Base-by-base conservation (phyloP, 2,329 filamentous ascomycete species). In the Ceratocystis lukuohia region DNA sequence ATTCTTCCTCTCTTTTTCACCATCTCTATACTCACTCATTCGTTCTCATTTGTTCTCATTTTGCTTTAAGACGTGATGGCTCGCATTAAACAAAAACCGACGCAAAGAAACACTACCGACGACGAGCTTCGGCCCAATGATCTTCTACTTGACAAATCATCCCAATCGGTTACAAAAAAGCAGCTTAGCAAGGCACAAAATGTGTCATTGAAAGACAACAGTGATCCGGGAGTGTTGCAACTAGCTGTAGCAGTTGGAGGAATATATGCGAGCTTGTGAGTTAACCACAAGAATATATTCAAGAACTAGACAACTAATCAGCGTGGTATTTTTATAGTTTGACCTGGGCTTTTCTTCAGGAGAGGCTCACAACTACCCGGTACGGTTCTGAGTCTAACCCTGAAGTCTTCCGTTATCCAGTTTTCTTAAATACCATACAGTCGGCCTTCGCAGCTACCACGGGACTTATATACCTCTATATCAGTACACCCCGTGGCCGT, bases 361-460 rank as follows among this genome's bases (percentile, higher is more conserved):
- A 99, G 77, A 91, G 94, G 72, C 90, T 99, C 73, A 97, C 94
- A 33, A 99, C 94, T 15, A 97, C 91, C 10, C 82, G 85, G 6
- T 94, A 97, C 76, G 88, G 88, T 67, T 77, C 86, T 25, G 74
- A 79, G 3, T 76, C 80, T 65, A 76, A 81, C 37, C 84, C 83
- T 56, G 87, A 95, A 75, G 85, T 89, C 71, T 99, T 96, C 83
- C 91, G 88, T 70, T 96, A 91, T 76, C 89, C 94, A 66, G 87
- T 99, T 72, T 93, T 97, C 75, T 86, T 99, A 72, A 96, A 97
- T 77, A 97, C 94, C 5, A 86, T 97, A 69, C 94, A 99, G 77
- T 96, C 93, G 45, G 78, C 87, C 71, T 93, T 96, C 75, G 93
- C 93, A 17, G 91, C 90, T 46, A 78, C 87, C 6, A 89, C 89